Evolutionary conservation across 108 stramenopile species (phyloP), one percentile per base, ranked within the genome.

Genomic region (Nitzschia inconspicua): DNA sequence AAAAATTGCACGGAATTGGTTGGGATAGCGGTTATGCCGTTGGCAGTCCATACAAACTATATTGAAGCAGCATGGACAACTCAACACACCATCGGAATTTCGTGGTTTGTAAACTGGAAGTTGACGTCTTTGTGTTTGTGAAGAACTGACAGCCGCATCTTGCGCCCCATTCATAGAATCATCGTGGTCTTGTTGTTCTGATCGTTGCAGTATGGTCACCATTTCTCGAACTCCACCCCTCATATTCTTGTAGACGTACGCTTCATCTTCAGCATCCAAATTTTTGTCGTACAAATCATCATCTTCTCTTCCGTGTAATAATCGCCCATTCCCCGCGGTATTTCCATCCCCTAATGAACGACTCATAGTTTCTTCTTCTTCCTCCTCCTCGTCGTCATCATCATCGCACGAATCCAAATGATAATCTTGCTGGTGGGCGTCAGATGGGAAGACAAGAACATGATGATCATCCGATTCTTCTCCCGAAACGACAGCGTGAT

Each of bases 21-120:
- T 88, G 3, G 70, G 57, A 60, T 86, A 88, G 18, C 49, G 43
- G 49, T 85, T 79, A 60, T 94, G 92, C 53, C 76, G 63, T 65
- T 94, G 92, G 70, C 88, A 94, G 77, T 94, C 92, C 89, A 94
- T 90, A 48, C 88, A 89, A 25, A 94, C 85, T 65, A 82, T 84
- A 37, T 65, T 73, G 47, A 94, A 94, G 51, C 92, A 94, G 28
- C 88, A 86, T 14, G 92, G 92, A 50, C 92, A 94, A 28, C 77
- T 77, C 40, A 94, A 70, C 0, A 87, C 67, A 16, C 87, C 88
- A 59, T 88, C 86, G 9, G 80, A 82, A 46, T 55, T 40, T 10
- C 91, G 74, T 3, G 91, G 91, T 70, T 82, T 88, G 25, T 79
- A 62, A 23, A 85, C 57, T 47, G 11, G 48, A 56, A 28, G 40